Evolutionary conservation across 371 early-diverging fungal genomes (phyloP).

Genomic region (Actinomortierella wolfii): DNA sequence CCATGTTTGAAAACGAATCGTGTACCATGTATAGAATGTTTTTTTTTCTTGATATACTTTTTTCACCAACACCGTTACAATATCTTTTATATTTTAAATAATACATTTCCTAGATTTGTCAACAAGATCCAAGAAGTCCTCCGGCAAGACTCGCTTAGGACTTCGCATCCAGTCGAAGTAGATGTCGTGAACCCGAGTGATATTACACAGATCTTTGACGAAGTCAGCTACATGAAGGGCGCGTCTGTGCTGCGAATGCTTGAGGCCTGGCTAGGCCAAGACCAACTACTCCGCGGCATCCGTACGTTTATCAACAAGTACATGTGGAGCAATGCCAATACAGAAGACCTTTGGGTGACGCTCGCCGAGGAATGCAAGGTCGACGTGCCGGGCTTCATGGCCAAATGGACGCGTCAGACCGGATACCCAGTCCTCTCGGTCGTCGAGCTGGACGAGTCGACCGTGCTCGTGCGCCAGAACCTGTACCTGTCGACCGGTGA

Average conservation of each 20-base stretch:
- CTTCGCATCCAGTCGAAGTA: slow-evolving; percentile 93
- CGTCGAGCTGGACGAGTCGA: slow-evolving; percentile 48
- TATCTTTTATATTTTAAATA: no score
- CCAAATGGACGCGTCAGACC: slow-evolving; percentile 84
- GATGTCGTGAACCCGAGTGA: slow-evolving; percentile 80
- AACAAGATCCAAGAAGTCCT: slow-evolving; percentile 75
- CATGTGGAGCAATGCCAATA: slow-evolving; percentile 83
- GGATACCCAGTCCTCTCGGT: slow-evolving; percentile 85
- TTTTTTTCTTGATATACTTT: no score
- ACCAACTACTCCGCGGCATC: slow-evolving; percentile 79
- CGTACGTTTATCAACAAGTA: slow-evolving; percentile 80
- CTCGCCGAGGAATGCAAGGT: slow-evolving; percentile 71
- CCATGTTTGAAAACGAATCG: no score
- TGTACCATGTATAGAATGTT: no score
- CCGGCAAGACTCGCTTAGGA: slow-evolving; percentile 78
- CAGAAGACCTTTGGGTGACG: slow-evolving; percentile 86
- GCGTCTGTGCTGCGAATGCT: slow-evolving; percentile 94
- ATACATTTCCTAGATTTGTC: no score
- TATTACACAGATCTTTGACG: slow-evolving; percentile 85
- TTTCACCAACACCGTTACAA: no score
- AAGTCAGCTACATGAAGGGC: slow-evolving; percentile 91
- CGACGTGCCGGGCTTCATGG: slow-evolving; percentile 82
- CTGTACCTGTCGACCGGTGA: slow-evolving; percentile 82
- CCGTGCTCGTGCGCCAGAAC: slow-evolving; percentile 62
- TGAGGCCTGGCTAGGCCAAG: slow-evolving; percentile 74